These are phyloP conservation scores for Taphrina deformans DNA, from an alignment of 1,139 yeast species.

Conservation along the genomic window DNA sequence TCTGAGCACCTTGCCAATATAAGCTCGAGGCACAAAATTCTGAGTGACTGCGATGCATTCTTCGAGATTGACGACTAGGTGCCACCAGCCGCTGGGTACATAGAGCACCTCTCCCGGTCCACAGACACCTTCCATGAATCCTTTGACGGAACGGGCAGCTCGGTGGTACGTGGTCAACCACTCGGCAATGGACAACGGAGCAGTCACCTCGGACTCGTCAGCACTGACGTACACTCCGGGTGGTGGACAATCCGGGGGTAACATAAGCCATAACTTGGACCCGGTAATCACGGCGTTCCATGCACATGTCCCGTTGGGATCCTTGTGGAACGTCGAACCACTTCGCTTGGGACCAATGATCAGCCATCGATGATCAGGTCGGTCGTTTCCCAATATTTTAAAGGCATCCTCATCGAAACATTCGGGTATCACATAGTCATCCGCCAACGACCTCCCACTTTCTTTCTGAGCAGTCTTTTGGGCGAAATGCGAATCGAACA, in stretches of 20 bases:
- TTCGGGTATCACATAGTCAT: constrained; percentile 59
- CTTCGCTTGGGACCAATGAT: constrained; percentile 78
- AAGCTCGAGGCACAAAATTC: constrained; percentile 72
- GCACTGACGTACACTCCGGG: constrained; percentile 79
- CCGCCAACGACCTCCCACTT: constrained; percentile 45
- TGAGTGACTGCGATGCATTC: constrained; percentile 81
- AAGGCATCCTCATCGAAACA: constrained; percentile 50
- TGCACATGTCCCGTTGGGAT: constrained; percentile 86
- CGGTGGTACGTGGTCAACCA: constrained; percentile 85
- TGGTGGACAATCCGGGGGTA: constrained; percentile 72
- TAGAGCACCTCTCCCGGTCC: constrained; percentile 81
- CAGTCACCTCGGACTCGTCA: constrained; percentile 85
- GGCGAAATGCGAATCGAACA: constrained; percentile 66
- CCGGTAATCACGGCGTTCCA: constrained; percentile 83
- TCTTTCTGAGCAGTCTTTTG: constrained; percentile 52
- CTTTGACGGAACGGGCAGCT: constrained; percentile 51
- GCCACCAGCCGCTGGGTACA: constrained; percentile 98
- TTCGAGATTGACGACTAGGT: constrained; percentile 76
- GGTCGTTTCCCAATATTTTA: constrained; percentile 49
- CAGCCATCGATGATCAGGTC: constrained; percentile 91
- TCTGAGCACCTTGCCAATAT: constrained; percentile 55
- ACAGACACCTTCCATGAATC: constrained; percentile 67
- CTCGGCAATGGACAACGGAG: constrained; percentile 86
- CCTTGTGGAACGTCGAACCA: constrained; percentile 90
- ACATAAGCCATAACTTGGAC: constrained; percentile 81